Conservation (phyloP, 176 grass and related monocot species). For the Triticum monococcum region DNA sequence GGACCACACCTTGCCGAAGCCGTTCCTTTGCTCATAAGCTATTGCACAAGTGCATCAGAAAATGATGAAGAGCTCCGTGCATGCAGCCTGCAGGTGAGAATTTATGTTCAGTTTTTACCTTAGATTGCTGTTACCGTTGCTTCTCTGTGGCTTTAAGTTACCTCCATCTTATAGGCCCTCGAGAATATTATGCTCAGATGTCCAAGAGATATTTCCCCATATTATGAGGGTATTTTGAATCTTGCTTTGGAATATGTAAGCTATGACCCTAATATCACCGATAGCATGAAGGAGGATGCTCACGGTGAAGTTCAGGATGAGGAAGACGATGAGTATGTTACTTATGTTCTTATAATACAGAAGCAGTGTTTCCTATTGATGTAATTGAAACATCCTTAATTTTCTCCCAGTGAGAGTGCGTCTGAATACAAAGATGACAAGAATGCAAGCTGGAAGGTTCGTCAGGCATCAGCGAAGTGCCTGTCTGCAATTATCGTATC, state of each 20-base stretch:
- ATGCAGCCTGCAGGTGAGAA: conserved; percentile 80
- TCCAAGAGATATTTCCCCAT: conserved; percentile 85
- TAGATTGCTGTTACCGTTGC: not conserved
- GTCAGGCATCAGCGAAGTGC: no score
- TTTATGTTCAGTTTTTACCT: not conserved
- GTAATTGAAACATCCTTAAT: conserved; percentile 6
- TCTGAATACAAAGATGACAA: no score
- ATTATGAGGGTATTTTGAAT: conserved; percentile 74
- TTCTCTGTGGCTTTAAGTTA: conserved; percentile 3
- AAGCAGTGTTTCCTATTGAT: conserved; percentile 12
- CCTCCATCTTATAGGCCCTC: conserved; percentile 55
- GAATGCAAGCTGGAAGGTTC: no score
- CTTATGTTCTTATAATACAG: conserved; percentile 18
- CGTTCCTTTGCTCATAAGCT: conserved; percentile 82
- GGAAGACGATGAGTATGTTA: conserved; percentile 85
- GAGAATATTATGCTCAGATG: conserved; percentile 93
- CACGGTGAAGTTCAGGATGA: conserved; percentile 79
- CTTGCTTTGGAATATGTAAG: conserved; percentile 77
- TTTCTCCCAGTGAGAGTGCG: conserved; percentile 52
- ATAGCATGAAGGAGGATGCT: conserved; percentile 86
- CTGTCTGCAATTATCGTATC: no score
- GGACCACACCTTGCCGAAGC: conserved; percentile 78
- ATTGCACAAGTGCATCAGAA: conserved; percentile 90
- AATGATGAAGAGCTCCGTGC: conserved; percentile 90
- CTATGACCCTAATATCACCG: conserved; percentile 86